A percentile compares a stretch with the other conserved stretches of the same genome.
Evolutionary conservation across 345 rosid genomes (phyloP).

Genomic region (Corchorus capsularis): DNA sequence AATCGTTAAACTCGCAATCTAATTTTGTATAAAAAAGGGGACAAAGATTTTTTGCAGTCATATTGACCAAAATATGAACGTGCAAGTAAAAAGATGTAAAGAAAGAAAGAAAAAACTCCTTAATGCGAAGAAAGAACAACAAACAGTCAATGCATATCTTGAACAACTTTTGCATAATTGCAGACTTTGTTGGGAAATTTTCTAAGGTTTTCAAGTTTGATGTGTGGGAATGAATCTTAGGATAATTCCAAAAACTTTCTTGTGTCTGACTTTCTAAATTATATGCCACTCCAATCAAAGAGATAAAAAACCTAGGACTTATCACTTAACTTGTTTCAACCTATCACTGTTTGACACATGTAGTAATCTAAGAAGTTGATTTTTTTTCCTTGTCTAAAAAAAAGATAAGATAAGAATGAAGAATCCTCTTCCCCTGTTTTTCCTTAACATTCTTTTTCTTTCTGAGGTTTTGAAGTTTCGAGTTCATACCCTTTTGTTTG

Average conservation of each 20-base stretch:
- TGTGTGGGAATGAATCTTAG: neutral
- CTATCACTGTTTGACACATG: neutral
- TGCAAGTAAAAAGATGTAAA: no score
- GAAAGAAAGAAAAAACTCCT: no score
- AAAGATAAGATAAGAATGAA: neutral
- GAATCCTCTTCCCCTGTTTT: neutral
- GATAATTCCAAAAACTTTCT: neutral
- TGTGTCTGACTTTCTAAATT: neutral
- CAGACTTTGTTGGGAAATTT: neutral
- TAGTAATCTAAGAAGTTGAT: no score
- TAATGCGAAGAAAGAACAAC: no score
- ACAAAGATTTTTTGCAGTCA: no score
- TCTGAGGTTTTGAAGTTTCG: neutral
- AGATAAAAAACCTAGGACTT: constrained; percentile 15
- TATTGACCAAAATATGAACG: no score
- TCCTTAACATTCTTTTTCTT: neutral
- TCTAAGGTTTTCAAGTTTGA: neutral
- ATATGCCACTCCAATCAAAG: neutral
- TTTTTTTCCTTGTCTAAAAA: neutral
- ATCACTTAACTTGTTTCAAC: neutral
- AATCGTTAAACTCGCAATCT: no score
- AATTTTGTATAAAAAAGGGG: no score
- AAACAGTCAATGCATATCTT: no score
- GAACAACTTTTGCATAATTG: neutral
- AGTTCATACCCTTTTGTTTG: neutral